phyloP scores from a whole-genome alignment of 1,139 yeast genomes.

The Magnusiomyces clavatus region DNA sequence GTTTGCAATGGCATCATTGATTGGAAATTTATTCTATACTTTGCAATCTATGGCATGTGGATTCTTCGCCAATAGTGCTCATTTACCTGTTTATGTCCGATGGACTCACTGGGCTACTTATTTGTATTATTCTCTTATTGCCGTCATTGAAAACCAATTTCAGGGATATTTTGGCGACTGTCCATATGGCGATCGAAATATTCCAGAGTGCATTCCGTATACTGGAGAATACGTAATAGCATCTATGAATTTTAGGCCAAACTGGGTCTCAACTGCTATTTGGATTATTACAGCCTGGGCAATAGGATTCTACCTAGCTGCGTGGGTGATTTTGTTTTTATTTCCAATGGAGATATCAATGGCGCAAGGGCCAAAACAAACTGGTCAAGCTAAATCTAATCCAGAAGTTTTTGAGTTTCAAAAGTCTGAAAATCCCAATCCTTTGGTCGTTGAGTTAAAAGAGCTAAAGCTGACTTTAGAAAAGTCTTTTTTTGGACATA shows the following conservation, averaged over 20 bases:
- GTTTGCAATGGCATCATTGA: conserved; percentile 56
- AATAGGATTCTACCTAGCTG: conserved; percentile 43
- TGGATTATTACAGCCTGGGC: conserved; percentile 55
- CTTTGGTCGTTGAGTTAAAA: conserved; percentile 16
- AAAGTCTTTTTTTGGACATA: conserved; percentile 6
- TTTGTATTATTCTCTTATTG: conserved; percentile 75
- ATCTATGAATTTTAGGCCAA: conserved; percentile 52
- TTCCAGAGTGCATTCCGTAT: conserved; percentile 36
- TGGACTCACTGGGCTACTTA: conserved; percentile 75
- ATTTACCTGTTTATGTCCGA: conserved; percentile 78
- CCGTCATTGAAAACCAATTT: conserved; percentile 57
- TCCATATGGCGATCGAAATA: conserved; percentile 34
- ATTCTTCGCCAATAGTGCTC: conserved; percentile 62
- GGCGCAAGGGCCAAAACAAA: conserved; percentile 26
- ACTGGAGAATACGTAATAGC: conserved; percentile 47
- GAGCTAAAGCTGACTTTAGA: conserved; percentile 17
- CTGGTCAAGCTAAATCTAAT: conserved; percentile 2
- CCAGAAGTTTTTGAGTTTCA: background rate
- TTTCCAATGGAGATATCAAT: conserved; percentile 49
- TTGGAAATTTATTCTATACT: conserved; percentile 59
- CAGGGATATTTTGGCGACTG: conserved; percentile 55
- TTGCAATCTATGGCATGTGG: conserved; percentile 77
- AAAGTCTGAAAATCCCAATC: conserved; percentile 16
- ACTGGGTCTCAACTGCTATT: conserved; percentile 65
- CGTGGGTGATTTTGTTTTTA: conserved; percentile 25